Evolutionary conservation across 257 asterid genomes (phyloP).

Genomic region (Solanum appendiculatum): DNA sequence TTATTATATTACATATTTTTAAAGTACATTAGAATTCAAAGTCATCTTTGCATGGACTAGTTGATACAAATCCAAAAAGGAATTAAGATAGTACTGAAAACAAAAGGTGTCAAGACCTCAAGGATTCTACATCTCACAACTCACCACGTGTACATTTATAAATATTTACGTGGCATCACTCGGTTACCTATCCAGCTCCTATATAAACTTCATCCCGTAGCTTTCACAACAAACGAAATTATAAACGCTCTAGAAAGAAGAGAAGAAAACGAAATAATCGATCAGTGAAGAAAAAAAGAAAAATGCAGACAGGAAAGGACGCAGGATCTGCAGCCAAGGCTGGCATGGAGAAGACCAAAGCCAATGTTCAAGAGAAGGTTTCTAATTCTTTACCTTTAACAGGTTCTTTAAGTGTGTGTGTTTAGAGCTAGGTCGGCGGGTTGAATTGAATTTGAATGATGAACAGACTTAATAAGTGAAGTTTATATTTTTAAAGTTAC

Average conservation of each 20-base stretch:
- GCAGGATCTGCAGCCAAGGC: constrained; percentile 41
- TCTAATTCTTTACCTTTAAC: background rate
- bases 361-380: constrained; percentile 26
- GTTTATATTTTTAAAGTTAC: background rate
- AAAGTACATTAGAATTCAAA: background rate
- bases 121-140: background rate
- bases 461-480: too few relatives aligned
- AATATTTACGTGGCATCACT: background rate
- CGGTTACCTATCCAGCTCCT: too few relatives aligned
- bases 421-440: too few relatives aligned
- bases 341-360: constrained; percentile 64
- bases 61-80: background rate
- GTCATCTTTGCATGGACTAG: background rate
- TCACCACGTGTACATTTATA: background rate
- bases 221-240: background rate
- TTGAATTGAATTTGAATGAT: too few relatives aligned
- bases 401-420: background rate
- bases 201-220: background rate
- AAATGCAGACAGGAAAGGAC: constrained; percentile 45
- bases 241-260: background rate
- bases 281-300: background rate
- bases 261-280: background rate
- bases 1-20: too few relatives aligned
- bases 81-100: background rate
- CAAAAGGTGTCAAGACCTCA: background rate